Base-by-base conservation (phyloP, 1,139 yeast genomes). In the Diutina ranongensis region DNA sequence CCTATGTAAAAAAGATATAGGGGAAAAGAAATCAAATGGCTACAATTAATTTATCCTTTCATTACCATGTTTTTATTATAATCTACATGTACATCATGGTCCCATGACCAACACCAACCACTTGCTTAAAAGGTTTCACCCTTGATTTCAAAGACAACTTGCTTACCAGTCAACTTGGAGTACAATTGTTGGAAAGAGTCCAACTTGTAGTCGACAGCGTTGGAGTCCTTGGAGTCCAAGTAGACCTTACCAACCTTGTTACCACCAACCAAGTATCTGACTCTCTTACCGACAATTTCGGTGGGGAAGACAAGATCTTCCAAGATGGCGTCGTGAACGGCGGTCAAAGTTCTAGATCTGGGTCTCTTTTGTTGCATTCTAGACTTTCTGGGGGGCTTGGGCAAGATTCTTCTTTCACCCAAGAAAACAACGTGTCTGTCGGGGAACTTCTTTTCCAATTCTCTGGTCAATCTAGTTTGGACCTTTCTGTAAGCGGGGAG, bases 241-340 rank as follows among this genome's bases (percentile, higher is more conserved):
- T 87, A 83, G 62, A 92, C 94, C 81, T 94, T 92, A 76, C 92
- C 95, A 75, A 92, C 83, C 80, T 88, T 92, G 86, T 82, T 79
- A 75, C 98, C 98, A 76, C 97, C 98, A 66, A 88, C 95, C 71
- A 87, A 82, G 87, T 85, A 88, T 83, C 97, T 88, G 66, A 87
- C 94, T 80, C 98, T 89, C 87, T 92, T 92, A 74, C 98, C 98
- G 62, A 85, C 80, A 65, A 92, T 92, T 79, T 92, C 97, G 63
- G 97, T 89, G 74, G 98, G 98, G 97, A 84, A 92, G 60, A 94
- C 98, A 68, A 92, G 81, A 76, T 92, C 98, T 76, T 92, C 98
- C 72, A 92, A 87, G 76, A 92, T 78, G 74, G 88, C 87, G 78
- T 92, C 97, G 75, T 92, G 98, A 61, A 92, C 98, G 66, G 97